Percentiles rank a stretch among this genome's conserved stretches.
Conservation (phyloP, 192 early-diverging fungal genomes). For the Pilobolus umbonatus region DNA sequence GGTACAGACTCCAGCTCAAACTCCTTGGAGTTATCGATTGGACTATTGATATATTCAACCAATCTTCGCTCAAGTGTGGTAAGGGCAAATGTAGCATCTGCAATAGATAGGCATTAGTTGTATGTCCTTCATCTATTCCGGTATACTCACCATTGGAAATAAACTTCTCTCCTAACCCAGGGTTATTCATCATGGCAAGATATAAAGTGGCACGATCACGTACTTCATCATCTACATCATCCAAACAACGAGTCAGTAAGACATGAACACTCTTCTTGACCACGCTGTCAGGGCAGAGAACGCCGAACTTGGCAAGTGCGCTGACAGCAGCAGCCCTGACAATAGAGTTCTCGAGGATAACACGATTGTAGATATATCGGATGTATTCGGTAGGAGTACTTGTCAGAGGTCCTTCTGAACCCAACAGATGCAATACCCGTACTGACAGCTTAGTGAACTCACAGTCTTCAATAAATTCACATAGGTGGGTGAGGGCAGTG, state of each 20-base stretch:
- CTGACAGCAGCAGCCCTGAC: constrained; percentile 96
- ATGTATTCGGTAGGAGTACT: constrained; percentile 92
- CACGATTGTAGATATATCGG: constrained; percentile 99
- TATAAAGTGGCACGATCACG: constrained; percentile 92
- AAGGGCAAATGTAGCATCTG: constrained; percentile 83
- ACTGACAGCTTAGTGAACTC: constrained; percentile 99
- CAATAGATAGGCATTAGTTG: constrained; percentile 4
- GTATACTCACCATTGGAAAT: constrained; percentile 67
- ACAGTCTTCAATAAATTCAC: constrained; percentile 99
- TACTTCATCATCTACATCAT: constrained; percentile 98
- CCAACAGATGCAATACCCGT: constrained; percentile 90
- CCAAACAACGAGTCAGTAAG: constrained; percentile 82
- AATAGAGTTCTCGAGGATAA: constrained; percentile 95
- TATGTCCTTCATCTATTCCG: not conserved
- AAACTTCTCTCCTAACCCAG: too few species aligned
- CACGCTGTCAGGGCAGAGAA: constrained; percentile 63
- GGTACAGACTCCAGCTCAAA: constrained; percentile 82
- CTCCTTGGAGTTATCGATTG: constrained; percentile 49
- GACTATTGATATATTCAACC: constrained; percentile 77
- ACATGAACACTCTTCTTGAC: constrained; percentile 76
- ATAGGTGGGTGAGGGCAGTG: constrained; percentile 89
- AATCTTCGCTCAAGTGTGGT: constrained; percentile 82
- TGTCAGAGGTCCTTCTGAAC: constrained; percentile 90
- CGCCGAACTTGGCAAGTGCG: constrained; percentile 91
- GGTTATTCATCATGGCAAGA: constrained; percentile 72